A percentile compares a stretch with the other conserved stretches of the same genome.
phyloP scores from a whole-genome alignment of 1,139 yeast species.

The Sugiyamaella neomexicana region DNA sequence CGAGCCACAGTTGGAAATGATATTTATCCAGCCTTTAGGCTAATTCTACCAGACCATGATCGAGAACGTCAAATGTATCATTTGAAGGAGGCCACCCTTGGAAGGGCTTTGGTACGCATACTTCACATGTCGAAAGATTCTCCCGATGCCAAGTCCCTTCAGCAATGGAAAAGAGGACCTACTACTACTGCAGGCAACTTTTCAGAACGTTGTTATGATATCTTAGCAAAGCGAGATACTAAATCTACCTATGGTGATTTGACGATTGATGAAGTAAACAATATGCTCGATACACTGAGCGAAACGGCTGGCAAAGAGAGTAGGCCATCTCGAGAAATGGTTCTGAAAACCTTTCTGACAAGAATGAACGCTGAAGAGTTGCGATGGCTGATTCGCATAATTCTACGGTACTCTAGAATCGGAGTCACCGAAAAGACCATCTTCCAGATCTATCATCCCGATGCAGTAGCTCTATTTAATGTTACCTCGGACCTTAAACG shows the following conservation, averaged over 20 bases:
- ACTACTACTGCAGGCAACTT: conserved; percentile 44
- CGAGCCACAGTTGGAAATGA: conserved; percentile 65
- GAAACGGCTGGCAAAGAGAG: conserved; percentile 17
- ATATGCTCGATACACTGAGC: conserved; percentile 52
- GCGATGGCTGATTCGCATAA: conserved; percentile 66
- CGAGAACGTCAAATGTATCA: conserved; percentile 45
- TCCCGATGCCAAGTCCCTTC: conserved; percentile 49
- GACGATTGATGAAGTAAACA: conserved; percentile 60
- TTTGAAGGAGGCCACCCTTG: conserved; percentile 45
- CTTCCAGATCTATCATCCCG: conserved; percentile 75
- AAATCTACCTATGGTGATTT: conserved; percentile 41
- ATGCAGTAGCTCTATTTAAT: conserved; percentile 63
- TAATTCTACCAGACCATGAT: conserved; percentile 53
- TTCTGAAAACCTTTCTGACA: conserved; percentile 54
- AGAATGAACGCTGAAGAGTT: conserved; percentile 63
- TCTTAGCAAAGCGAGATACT: conserved; percentile 45
- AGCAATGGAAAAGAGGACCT: conserved; percentile 47
- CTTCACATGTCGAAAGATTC: conserved; percentile 54
- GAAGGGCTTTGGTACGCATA: conserved; percentile 49
- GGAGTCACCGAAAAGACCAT: conserved; percentile 63
- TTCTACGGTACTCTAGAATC: conserved; percentile 53
- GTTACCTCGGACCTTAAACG: conserved; percentile 66
- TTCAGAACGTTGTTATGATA: conserved; percentile 43
- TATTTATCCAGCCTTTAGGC: conserved; percentile 63
- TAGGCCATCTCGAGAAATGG: conserved; percentile 38